phyloP scores from a whole-genome alignment of 768 basidiomycete species.

The Tricholoma terreum region DNA sequence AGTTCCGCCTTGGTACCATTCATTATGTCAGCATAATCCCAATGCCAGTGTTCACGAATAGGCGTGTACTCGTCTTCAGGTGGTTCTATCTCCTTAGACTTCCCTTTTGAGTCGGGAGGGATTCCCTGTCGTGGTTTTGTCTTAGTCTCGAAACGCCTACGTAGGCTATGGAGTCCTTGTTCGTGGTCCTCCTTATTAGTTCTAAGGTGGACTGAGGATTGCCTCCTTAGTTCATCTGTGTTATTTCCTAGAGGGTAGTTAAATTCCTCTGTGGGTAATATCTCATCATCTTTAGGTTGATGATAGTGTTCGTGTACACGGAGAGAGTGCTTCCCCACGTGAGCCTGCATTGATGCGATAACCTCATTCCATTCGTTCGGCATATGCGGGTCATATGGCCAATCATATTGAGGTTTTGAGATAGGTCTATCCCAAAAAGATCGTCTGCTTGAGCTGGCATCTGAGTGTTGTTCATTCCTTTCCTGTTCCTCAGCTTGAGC shows the following conservation, averaged over 20 bases:
- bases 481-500: not conserved
- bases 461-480: not conserved
- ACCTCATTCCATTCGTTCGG: constrained; percentile 20
- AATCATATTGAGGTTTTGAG: constrained; percentile 6
- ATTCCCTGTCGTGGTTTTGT: not conserved
- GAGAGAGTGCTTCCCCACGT: not conserved
- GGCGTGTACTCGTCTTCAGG: constrained; percentile 12
- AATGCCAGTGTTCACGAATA: constrained; percentile 18
- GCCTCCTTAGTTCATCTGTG: not conserved
- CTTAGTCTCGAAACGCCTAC: not conserved
- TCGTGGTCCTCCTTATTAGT: not conserved
- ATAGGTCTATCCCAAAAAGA: constrained; percentile 17
- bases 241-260: not conserved
- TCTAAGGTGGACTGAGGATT: not conserved
- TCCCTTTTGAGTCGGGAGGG: not conserved
- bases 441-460: not conserved
- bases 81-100: not conserved
- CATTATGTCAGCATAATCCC: constrained; percentile 20
- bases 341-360: constrained; percentile 1
- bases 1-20: constrained; percentile 18
- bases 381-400: constrained; percentile 15
- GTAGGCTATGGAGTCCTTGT: not conserved
- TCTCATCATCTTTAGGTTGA: not conserved
- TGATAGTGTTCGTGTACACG: not conserved
- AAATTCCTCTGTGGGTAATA: not conserved